Base-by-base conservation (phyloP, 202 grass and related monocot species). In the Digitaria exilis region DNA sequence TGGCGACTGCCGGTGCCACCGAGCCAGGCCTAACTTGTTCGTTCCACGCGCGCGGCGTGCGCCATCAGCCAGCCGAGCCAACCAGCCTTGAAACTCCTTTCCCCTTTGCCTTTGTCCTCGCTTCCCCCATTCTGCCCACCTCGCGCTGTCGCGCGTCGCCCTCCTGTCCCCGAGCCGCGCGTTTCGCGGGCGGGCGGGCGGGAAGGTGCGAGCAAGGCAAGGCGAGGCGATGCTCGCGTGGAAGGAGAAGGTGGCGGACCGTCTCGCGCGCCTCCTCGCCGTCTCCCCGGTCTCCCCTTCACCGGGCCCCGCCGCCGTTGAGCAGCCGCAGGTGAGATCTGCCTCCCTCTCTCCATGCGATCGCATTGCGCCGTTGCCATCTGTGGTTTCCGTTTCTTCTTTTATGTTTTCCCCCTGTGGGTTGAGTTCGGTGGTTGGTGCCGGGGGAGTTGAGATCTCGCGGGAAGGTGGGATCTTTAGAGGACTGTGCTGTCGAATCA, bases 211-310 rank as follows among this genome's bases (percentile, higher is more conserved):
- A 14, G n/a, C n/a, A n/a, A n/a, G 43, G 69, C 31, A 43, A 48
- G 64, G 14, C 39, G 43, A 3, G 15, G 75, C 68, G 71, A 94
- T 94, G 94, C 85, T 89, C 32, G 78, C 88, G 59, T 97, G 84
- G 92, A 97, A 94, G 92, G 90, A 89, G 77, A 92, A 89, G 90
- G 80, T 97, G 75, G 81, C 88, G 17, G 88, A 85, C 46, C 94
- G 77, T 84, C 95, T 97, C 11, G 58, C 90, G 42, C 92, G 86
- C 78, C 84, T 92, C 39, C 81, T 97, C 44, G 92, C 90, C 51
- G 94, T 94, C 62, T 88, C 86, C 35, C 85, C 90, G 0, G 69
- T 44, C 10, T 68, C 90, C 19, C 73, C 86, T 5, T 71, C 85
- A 44, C 25, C 89, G 11, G 30, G 87, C 2, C 59, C 83, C 19